Evolutionary conservation across 2,329 filamentous ascomycete genomes (phyloP), one percentile per base, ranked within the genome.

Genomic region (Bipolaris zeicola): DNA sequence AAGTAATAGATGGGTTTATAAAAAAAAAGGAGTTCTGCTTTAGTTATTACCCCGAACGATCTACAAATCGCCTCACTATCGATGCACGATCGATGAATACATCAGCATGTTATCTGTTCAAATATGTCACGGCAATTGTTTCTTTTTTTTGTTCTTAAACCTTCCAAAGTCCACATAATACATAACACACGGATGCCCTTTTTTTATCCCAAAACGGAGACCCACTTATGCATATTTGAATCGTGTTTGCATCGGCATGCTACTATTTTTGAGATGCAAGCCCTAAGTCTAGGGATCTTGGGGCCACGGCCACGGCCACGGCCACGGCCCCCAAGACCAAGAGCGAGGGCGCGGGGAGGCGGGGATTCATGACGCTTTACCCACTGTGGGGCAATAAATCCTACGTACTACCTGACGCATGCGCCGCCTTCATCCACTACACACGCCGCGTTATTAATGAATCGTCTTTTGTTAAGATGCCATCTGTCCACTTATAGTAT

Each of bases 21-120:
- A 20, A 24, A 10, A 28, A 22, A 16, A 36, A 39, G 59, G 57
- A 60, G 60, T 58, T 60, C 49, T 44, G 20, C 34, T 37, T 39
- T 24, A 36, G 36, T 36, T 36, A 43, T 47, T 45, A 38, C 16
- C 52, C 54, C 20, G 38, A 49, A 18, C 41, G 22, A 54, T 36
- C 10, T 36, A 41, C 14, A 45, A 36, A 13, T 41, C 37, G 43
- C 33, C 50, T 34, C 16, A 52, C 50, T 41, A 22, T 14, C 20
- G 16, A 45, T 34, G 10, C 47, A 38, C 41, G 37, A 6, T 24
- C 11, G 26, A 31, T 41, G 26, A 28, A 28, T 28, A 18, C 3
- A 6, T 50, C 6, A 42, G 26, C 18, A 3, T 14, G 11, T 16
- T 31, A 6, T 14, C 11, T 34, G 20, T 50, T n/a, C 14, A 2